A percentile compares a stretch with the other conserved stretches of the same genome.
These are phyloP conservation scores for Candida yuanshanica DNA, from an alignment of 805 yeast genomes.

Conservation along the genomic window DNA sequence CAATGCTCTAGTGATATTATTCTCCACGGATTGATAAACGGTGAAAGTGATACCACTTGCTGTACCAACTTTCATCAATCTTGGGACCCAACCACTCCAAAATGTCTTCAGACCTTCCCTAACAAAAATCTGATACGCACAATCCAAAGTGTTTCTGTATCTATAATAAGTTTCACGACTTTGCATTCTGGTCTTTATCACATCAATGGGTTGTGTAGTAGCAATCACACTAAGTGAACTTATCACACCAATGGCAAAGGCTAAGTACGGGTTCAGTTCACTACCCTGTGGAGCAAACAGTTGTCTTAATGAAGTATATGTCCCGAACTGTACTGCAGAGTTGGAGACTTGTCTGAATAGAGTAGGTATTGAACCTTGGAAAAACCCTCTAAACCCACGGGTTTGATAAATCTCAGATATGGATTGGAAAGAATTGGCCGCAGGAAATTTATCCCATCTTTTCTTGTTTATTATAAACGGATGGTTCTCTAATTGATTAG, in stretches of 20 bases:
- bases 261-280: constrained; percentile 30
- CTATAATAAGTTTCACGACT: constrained; percentile 55
- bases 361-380: constrained; percentile 83
- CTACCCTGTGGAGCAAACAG: constrained; percentile 47
- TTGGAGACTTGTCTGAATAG: constrained; percentile 71
- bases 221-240: constrained; percentile 72
- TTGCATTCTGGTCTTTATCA: constrained; percentile 82
- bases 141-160: constrained; percentile 57
- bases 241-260: constrained; percentile 45
- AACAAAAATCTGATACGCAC: constrained; percentile 43
- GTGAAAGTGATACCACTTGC: constrained; percentile 67
- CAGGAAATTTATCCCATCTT: constrained; percentile 43
- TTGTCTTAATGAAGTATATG: constrained; percentile 76
- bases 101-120: constrained; percentile 41
- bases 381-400: constrained; percentile 72
- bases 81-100: constrained; percentile 59
- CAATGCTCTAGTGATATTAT: constrained; percentile 32
- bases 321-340: constrained; percentile 77
- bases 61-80: constrained; percentile 63
- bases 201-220: constrained; percentile 84
- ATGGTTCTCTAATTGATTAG: constrained; percentile 19
- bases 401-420: constrained; percentile 61
- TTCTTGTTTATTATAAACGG: constrained; percentile 28
- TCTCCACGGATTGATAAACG: constrained; percentile 54
- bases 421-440: constrained; percentile 46